phyloP scores from a whole-genome alignment of 208 protist genomes.

The Acanthamoeba healyi region DNA sequence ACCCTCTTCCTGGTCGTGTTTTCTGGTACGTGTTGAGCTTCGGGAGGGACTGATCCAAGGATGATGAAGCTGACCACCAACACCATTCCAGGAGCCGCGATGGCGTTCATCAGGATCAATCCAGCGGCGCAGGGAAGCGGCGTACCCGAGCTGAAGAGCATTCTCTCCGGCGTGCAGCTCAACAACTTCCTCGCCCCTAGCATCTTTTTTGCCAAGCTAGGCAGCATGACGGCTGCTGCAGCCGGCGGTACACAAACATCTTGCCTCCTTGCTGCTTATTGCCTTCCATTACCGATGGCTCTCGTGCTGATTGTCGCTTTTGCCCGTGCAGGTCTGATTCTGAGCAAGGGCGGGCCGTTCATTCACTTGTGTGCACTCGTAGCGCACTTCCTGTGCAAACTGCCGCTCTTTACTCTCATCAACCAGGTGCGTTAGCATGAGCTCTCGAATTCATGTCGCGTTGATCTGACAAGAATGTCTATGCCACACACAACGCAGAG shows the following conservation, averaged over 20 bases:
- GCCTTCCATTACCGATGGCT: background rate
- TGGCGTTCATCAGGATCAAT: conserved; percentile 34
- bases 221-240: background rate
- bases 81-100: background rate
- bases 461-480: background rate
- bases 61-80: too few relatives aligned
- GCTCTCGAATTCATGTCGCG: background rate
- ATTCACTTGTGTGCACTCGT: conserved; percentile 81
- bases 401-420: conserved; percentile 76
- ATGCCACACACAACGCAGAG: conserved; percentile 45
- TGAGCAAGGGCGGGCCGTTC: conserved; percentile 87
- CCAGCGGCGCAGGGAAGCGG: conserved; percentile 62
- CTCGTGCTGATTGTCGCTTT: background rate
- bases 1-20: background rate
- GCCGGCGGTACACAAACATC: background rate
- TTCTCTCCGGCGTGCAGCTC: conserved; percentile 60
- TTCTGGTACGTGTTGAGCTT: background rate
- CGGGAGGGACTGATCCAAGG: too few relatives aligned
- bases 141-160: conserved; percentile 71
- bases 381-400: conserved; percentile 60
- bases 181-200: conserved; percentile 47
- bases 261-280: background rate
- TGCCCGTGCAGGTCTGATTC: conserved; percentile 64
- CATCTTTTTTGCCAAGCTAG: conserved; percentile 34
- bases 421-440: background rate